These are phyloP conservation scores for Pulveroboletus sp. DNA, from an alignment of 768 basidiomycete species.

Conservation along the genomic window DNA sequence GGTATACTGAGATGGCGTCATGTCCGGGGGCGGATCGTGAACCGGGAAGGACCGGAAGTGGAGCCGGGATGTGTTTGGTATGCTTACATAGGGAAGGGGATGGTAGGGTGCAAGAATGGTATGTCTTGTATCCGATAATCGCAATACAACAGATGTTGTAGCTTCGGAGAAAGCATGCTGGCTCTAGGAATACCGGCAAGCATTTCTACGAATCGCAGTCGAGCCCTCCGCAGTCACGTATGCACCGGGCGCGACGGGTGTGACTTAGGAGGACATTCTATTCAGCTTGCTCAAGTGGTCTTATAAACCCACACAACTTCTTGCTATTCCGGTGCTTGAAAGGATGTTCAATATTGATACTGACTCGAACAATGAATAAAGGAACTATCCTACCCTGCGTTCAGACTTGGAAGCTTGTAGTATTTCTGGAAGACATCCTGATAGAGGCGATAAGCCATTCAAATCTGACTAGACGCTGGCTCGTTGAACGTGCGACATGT, in stretches of 20 bases:
- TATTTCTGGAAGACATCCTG: neutral
- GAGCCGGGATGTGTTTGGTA: too few species aligned
- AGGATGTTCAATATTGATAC: too few species aligned
- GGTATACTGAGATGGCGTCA: too few species aligned
- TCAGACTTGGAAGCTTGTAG: too few species aligned
- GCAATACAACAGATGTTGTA: neutral
- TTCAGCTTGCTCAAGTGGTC: slow-evolving; percentile 1
- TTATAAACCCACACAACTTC: neutral
- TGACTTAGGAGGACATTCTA: neutral
- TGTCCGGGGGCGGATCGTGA: too few species aligned
- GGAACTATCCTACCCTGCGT: too few species aligned
- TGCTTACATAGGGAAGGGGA: too few species aligned
- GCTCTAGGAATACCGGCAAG: neutral
- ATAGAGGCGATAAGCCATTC: neutral
- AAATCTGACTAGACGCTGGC: slow-evolving; percentile 7
- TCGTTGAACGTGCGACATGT: slow-evolving; percentile 10
- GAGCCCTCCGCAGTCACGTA: neutral
- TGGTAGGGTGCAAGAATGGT: too few species aligned
- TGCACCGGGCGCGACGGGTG: slow-evolving; percentile 1
- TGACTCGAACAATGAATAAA: neutral
- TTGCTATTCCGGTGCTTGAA: too few species aligned
- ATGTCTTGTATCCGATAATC: neutral
- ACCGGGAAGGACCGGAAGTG: too few species aligned
- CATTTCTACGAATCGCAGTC: neutral
- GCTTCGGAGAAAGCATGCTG: slow-evolving; percentile 4